phyloP scores from a whole-genome alignment of 176 grass and related monocot genomes.

The Poa annua region DNA sequence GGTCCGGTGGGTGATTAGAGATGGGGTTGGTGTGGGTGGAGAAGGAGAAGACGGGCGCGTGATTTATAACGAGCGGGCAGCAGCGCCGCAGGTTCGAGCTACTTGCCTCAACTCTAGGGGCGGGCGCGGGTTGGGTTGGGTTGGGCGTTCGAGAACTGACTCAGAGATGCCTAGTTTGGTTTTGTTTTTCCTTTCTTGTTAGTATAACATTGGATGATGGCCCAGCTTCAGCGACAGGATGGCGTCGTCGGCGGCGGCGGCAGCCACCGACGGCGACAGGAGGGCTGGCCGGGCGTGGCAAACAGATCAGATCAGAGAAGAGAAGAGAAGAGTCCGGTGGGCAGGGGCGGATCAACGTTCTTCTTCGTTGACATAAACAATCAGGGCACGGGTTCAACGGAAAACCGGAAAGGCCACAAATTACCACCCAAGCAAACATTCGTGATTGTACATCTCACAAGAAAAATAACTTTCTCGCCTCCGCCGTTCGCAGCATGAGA shows the following conservation, averaged over 20 bases:
- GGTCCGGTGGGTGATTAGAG: slow-evolving; percentile 32
- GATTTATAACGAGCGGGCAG: slow-evolving; percentile 45
- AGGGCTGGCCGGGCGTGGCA: too few species aligned
- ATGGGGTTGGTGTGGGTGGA: slow-evolving; percentile 51
- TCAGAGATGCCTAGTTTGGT: background rate
- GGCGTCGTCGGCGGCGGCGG: too few species aligned
- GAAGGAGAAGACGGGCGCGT: slow-evolving; percentile 17
- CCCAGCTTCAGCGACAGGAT: too few species aligned
- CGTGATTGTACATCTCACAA: too few species aligned
- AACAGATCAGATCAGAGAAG: too few species aligned
- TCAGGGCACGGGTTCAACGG: too few species aligned
- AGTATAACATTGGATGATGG: background rate
- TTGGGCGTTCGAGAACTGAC: background rate
- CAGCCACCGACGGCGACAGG: background rate
- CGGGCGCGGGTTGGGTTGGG: background rate
- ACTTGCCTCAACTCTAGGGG: background rate
- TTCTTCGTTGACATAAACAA: too few species aligned
- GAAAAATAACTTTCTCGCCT: too few species aligned
- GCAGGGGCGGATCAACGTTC: too few species aligned
- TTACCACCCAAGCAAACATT: too few species aligned
- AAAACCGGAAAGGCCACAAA: too few species aligned
- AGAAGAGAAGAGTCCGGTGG: too few species aligned
- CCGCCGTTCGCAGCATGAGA: background rate
- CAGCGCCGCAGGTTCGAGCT: slow-evolving; percentile 30
- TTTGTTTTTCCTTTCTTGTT: background rate